These are phyloP conservation scores for Melanomma pulvis-pyrius DNA, from an alignment of 495 filamentous ascomycete species.

Conservation along the genomic window DNA sequence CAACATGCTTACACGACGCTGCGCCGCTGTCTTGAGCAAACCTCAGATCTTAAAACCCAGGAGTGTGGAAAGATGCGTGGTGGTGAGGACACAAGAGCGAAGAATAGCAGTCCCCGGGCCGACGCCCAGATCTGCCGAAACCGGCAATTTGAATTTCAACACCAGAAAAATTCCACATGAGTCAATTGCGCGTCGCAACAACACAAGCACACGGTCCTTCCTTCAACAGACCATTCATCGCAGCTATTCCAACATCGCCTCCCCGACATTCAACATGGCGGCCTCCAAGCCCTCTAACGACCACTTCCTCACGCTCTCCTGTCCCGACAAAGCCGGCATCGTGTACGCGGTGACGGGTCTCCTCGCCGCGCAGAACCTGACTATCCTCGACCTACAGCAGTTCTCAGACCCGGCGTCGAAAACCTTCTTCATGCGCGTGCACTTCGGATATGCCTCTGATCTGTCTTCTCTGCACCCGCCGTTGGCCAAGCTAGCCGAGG, in stretches of 20 bases:
- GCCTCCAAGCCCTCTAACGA: constrained; percentile 43
- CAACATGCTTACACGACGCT: background rate
- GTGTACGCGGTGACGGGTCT: constrained; percentile 75
- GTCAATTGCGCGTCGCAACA: background rate
- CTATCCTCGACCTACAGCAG: constrained; percentile 75
- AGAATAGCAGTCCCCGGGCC: background rate
- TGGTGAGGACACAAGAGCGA: background rate
- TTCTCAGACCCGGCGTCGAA: constrained; percentile 67
- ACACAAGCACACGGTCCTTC: background rate
- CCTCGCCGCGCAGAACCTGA: constrained; percentile 65
- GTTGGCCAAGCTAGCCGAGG: constrained; percentile 58
- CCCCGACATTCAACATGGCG: constrained; percentile 8
- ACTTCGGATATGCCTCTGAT: constrained; percentile 59
- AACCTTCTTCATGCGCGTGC: constrained; percentile 79
- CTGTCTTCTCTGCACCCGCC: constrained; percentile 50
- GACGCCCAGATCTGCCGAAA: constrained; percentile 5
- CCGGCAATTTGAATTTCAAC: background rate
- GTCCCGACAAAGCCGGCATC: constrained; percentile 74
- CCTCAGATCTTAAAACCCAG: background rate
- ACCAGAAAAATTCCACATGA: constrained; percentile 6
- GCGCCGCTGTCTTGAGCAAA: background rate
- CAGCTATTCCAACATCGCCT: background rate
- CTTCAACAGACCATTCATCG: background rate
- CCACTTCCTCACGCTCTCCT: constrained; percentile 74
- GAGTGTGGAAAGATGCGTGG: background rate